Evolutionary conservation across 2,329 filamentous ascomycete genomes (phyloP).

Genomic region (Leptodontidium sp.): DNA sequence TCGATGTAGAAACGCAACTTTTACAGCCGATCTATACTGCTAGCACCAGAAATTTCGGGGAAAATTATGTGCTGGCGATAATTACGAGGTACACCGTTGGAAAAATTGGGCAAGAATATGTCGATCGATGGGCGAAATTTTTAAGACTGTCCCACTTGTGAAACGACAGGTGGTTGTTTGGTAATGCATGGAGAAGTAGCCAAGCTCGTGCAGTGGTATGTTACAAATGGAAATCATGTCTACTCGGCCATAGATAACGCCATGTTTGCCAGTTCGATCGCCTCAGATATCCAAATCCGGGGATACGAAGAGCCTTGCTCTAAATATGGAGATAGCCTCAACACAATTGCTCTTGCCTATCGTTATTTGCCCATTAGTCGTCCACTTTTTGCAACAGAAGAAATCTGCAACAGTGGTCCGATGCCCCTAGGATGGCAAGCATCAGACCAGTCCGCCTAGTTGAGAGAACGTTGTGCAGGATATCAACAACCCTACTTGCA

Average conservation of each 20-base stretch:
- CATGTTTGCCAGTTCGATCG: slow-evolving; percentile 1
- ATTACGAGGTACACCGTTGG: not conserved
- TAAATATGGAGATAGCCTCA: not conserved
- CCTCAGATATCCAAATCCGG: not conserved
- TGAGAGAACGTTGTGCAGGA: not conserved
- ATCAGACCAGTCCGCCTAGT: not conserved
- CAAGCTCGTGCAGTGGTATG: slow-evolving; percentile 11
- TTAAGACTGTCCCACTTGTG: slow-evolving; percentile 4
- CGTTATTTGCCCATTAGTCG: not conserved
- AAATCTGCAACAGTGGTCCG: not conserved
- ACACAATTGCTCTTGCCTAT: not conserved
- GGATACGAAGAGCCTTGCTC: not conserved
- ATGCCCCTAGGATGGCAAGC: not conserved
- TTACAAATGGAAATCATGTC: not conserved
- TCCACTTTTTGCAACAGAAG: not conserved
- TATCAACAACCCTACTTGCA: not conserved
- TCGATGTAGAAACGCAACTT: slow-evolving; percentile 21
- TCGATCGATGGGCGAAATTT: not conserved
- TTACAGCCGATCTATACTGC: slow-evolving; percentile 15
- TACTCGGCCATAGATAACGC: not conserved
- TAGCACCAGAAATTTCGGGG: not conserved
- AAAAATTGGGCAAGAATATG: not conserved
- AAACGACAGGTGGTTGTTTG: not conserved
- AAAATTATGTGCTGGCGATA: slow-evolving; percentile 20
- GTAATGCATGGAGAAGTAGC: not conserved